Conservation (phyloP, 495 filamentous ascomycete genomes). For the Elaphomyces granulatus region DNA sequence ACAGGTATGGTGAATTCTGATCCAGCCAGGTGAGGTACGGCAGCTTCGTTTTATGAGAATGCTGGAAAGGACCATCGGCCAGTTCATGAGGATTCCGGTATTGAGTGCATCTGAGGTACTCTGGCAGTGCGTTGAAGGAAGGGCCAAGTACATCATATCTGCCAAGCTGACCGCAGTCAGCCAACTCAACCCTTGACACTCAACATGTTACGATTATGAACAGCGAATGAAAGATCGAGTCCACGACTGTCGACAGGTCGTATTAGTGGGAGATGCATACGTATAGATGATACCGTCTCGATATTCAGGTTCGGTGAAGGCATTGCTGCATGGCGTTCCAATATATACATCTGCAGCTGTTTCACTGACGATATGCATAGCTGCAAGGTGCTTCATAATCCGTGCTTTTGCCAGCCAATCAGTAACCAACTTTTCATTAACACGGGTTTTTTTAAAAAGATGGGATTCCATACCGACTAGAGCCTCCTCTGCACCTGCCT, state of each 20-base stretch:
- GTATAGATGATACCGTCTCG: slow-evolving; percentile 15
- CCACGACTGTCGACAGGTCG: too few relatives aligned
- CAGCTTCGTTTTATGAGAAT: slow-evolving; percentile 14
- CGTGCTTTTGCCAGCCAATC: too few relatives aligned
- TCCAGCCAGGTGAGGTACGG: slow-evolving; percentile 18
- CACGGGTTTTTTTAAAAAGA: too few relatives aligned
- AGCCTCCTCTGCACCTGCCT: slow-evolving; percentile 14
- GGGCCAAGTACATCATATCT: slow-evolving; percentile 16
- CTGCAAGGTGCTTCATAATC: slow-evolving; percentile 14
- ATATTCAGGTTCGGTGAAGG: slow-evolving; percentile 14
- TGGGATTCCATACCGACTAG: too few relatives aligned
- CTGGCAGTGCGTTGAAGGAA: slow-evolving; percentile 17
- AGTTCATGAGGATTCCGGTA: slow-evolving; percentile 17
- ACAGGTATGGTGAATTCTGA: slow-evolving; percentile 8
- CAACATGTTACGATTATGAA: too few relatives aligned
- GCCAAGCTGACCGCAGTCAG: too few relatives aligned
- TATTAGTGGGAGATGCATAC: too few relatives aligned
- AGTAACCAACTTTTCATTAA: too few relatives aligned
- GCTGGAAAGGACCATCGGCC: slow-evolving; percentile 18
- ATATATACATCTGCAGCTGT: slow-evolving; percentile 10
- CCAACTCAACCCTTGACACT: too few relatives aligned
- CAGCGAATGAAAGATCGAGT: too few relatives aligned
- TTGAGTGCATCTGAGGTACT: slow-evolving; percentile 13
- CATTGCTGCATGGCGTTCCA: slow-evolving; percentile 12
- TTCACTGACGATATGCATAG: slow-evolving; percentile 14